Evolutionary conservation across 805 yeast species (phyloP), one percentile per base, ranked within the genome.

Genomic region (Teunomyces barrocoloradensis): DNA sequence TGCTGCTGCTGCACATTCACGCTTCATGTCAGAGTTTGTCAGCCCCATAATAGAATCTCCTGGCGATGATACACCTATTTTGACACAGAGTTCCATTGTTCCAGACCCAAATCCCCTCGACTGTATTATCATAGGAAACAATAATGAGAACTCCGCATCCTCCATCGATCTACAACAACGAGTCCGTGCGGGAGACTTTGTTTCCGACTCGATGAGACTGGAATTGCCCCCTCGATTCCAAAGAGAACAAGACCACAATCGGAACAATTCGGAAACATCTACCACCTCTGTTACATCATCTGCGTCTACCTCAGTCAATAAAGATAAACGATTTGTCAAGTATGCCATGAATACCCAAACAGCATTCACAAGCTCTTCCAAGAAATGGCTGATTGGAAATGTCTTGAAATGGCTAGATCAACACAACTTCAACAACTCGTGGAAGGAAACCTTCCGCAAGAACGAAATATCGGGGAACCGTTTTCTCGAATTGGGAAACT

Each of bases 351-450:
- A 61, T 37, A 68, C 69, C 1, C 73, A 64, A 46, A 53, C 66
- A 6, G 35, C 21, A 20, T 23, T 45, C 17, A 51, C 44, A 28
- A 43, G 41, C 13, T 73, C 73, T 45, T 80, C 86, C 1, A 74
- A 73, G 5, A 84, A 80, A 49, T 89, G 97, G 97, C 80, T 84
- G 1, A 68, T 78, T 52, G 80, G 76, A n/a, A 73, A 86, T 44
- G 91, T 89, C 0, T 49, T 74, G 0, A 61, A 68, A 42, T 90
- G 96, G 95, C 71, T 90, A 21, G 82, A 77, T 6, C 55, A 64
- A n/a, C 77, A 89, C 60, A 74, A 78, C 17, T 90, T 90, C 65
- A 85, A 85, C 53, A 78, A 75, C 3, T 71, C 84, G 11, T 90
- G 97, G 97, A 70, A 78, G n/a, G 78, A 73, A 4, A 77, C 82